Evolutionary conservation across 2,329 filamentous ascomycete genomes (phyloP), one percentile per base, ranked within the genome.

Genomic region (Ambrosiella xylebori): DNA sequence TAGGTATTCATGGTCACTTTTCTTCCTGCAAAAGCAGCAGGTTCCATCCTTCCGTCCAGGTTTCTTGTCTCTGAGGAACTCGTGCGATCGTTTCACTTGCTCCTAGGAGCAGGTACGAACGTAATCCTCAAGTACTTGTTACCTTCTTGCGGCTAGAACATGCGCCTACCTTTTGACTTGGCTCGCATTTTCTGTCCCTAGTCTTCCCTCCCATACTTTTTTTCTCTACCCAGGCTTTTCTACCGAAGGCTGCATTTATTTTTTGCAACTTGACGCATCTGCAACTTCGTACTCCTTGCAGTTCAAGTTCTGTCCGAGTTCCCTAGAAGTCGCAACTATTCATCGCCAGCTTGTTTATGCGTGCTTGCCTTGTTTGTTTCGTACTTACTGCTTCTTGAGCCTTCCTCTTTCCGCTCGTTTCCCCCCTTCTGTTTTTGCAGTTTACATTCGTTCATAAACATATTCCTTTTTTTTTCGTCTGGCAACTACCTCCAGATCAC

Each of bases 341-440:
- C 47, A 51, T 51, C 47, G 9, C 47, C 19, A 11, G 47, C 19
- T 9, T 19, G 17, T 35, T 51, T 36, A 11, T 19, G 47, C 41
- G 15, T 41, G 37, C 45, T n/a, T 57, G 41, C n/a, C 44, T 40
- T 57, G 35, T 39, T 51, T 53, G 7, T 57, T 57, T 36, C 40
- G 50, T 44, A 39, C 39, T 50, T 38, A n/a, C 36, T 47, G 15
- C 36, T 44, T 55, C 38, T 47, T 37, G 12, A 17, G 52, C 19
- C 63, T 62, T 64, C 59, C 63, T 62, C 63, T 71, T 66, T 64
- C 70, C 68, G 67, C 53, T 56, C 47, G 59, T 53, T 54, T 50
- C 17, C 51, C 52, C 47, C 36, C 40, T 41, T 37, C 57, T 47
- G 17, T 40, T 57, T 38, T 37, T 15, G 19, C 53, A 49, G 17